A percentile compares a stretch with the other conserved stretches of the same genome.
These are phyloP conservation scores for Licmophora abbreviata DNA, from an alignment of 108 stramenopile species.

Conservation along the genomic window DNA sequence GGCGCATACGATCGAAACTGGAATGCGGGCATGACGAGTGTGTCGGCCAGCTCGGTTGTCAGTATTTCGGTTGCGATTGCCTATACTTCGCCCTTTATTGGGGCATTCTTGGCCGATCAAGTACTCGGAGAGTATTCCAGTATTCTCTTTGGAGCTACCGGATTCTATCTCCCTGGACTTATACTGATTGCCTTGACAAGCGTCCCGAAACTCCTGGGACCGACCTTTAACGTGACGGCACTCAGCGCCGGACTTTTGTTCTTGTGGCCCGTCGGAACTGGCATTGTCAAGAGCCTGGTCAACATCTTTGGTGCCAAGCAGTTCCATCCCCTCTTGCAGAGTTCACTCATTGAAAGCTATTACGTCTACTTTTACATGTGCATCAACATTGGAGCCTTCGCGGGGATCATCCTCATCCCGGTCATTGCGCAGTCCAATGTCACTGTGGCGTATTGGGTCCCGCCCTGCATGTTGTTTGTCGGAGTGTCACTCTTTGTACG, in stretches of 20 bases:
- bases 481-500: conserved; percentile 51
- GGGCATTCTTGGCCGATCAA: conserved; percentile 67
- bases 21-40: conserved; percentile 62
- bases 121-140: conserved; percentile 67
- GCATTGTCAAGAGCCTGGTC: conserved; percentile 75
- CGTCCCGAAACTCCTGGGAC: conserved; percentile 54
- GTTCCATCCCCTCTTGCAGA: conserved; percentile 80
- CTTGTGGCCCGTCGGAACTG: conserved; percentile 79
- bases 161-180: conserved; percentile 72
- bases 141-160: conserved; percentile 46
- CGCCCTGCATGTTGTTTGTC: conserved; percentile 50
- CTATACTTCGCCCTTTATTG: conserved; percentile 75
- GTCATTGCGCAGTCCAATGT: conserved; percentile 64
- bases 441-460: conserved; percentile 72
- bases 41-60: conserved; percentile 60
- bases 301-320: conserved; percentile 87
- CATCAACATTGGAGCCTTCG: conserved; percentile 82
- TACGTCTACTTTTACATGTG: conserved; percentile 89
- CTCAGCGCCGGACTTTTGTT: conserved; percentile 42
- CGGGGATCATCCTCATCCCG: conserved; percentile 71
- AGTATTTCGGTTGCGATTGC: conserved; percentile 77
- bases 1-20: conserved; percentile 69
- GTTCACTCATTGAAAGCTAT: conserved; percentile 62
- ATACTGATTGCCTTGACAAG: conserved; percentile 58
- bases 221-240: conserved; percentile 44